Conservation (phyloP, 495 filamentous ascomycete genomes). For the Xylaria longipes region DNA sequence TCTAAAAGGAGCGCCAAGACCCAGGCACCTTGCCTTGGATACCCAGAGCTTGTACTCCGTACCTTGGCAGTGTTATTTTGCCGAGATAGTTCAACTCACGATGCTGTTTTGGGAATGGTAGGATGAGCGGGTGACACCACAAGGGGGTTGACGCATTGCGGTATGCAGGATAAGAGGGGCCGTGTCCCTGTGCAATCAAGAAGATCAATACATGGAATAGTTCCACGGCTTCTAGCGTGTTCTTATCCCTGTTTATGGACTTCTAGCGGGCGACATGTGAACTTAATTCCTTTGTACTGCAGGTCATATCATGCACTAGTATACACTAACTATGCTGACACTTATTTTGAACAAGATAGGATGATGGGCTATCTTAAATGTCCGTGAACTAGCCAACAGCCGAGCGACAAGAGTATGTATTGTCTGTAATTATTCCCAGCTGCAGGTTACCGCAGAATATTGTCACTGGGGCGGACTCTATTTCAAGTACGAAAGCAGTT, state of each 20-base stretch:
- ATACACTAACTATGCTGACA: too few species aligned
- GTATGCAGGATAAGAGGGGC: neutral
- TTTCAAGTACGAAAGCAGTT: neutral
- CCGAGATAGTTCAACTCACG: conserved; percentile 13
- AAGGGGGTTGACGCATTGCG: conserved; percentile 2
- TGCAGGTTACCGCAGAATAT: neutral
- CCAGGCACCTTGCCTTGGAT: neutral
- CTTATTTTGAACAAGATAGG: neutral
- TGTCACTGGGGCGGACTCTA: neutral
- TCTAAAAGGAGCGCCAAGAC: neutral
- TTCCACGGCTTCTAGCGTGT: conserved; percentile 17
- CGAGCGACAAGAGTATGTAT: neutral
- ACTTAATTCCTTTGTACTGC: neutral
- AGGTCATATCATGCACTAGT: neutral
- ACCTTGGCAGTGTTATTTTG: conserved; percentile 3
- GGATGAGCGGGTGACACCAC: conserved; percentile 12
- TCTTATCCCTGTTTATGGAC: neutral
- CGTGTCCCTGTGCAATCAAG: neutral
- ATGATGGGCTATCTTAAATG: neutral
- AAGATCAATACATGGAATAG: conserved; percentile 3
- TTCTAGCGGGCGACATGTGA: neutral
- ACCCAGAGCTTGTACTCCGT: neutral
- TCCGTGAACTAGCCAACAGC: neutral
- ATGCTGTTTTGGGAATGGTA: conserved; percentile 17
- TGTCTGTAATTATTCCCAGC: neutral